Evolutionary conservation across 768 basidiomycete genomes (phyloP), one percentile per base, ranked within the genome.

Genomic region (Dacryopinax primogenitus): DNA sequence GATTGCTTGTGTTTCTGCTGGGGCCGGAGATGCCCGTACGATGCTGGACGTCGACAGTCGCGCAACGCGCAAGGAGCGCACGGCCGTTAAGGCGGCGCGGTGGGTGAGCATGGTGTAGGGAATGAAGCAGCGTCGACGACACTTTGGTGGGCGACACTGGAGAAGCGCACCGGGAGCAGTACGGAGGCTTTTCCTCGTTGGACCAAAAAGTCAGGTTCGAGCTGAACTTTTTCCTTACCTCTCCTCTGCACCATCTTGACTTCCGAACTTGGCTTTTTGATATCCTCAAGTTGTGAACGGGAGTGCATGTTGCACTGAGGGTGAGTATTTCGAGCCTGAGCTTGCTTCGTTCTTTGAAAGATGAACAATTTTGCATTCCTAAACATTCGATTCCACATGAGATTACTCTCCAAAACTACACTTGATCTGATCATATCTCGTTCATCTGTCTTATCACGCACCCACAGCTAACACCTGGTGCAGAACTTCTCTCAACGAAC

Each of bases 391-490:
- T 58, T 21, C 51, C 32, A 58, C 51, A 58, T 58, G 51, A 58
- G 51, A 58, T 58, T 58, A 58, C 11, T 30, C 32, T 58, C 51
- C 51, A 58, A 58, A 58, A 58, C 51, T 58, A 58, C 51, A 58
- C 51, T 58, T 58, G 51, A 58, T 58, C 51, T 58, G 51, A 58
- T 30, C n/a, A n/a, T n/a, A n/a, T n/a, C n/a, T n/a, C n/a, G n/a
- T n/a, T n/a, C n/a, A n/a, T n/a, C n/a, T n/a, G n/a, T n/a, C n/a
- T n/a, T n/a, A n/a, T n/a, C n/a, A n/a, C n/a, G n/a, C n/a, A n/a
- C n/a, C n/a, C n/a, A n/a, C n/a, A n/a, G n/a, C n/a, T n/a, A n/a
- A n/a, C n/a, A n/a, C n/a, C n/a, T n/a, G n/a, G n/a, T n/a, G n/a
- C n/a, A n/a, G n/a, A n/a, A n/a, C n/a, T n/a, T n/a, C n/a, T n/a